Evolutionary conservation across 148 eudicot genomes (phyloP), one percentile per base, ranked within the genome.

Genomic region (Camellia lanceoleosa): DNA sequence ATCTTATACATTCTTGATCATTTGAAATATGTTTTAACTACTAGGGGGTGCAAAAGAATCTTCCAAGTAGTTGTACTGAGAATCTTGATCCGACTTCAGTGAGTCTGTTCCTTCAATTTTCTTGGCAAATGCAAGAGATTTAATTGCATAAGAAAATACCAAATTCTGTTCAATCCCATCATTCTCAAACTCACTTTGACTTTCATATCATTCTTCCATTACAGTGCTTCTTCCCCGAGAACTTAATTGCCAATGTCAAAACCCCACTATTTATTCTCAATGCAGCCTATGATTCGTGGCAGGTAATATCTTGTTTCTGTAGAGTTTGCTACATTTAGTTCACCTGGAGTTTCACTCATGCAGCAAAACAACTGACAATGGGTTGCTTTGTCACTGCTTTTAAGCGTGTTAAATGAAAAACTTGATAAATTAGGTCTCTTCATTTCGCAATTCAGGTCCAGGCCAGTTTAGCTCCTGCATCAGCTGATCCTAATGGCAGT

Each of bases 171-270:
- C 16, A 38, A 20, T 68, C 54, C 16, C 68, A 18, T 38, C 18
- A 47, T 65, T 76, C 13, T 80, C 18, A 15, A 49, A 69, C 74
- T 44, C 44, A 42, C 10, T 51, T 65, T 19, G 23, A 16, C 15
- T 74, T 52, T 56, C 15, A 7, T 54, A 59, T 79, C 5, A 63
- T 41, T 86, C 60, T 74, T 49, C 64, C 59, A 59, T 61, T 77
- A 52, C 91, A 96, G 99, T 96, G 99, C 82, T 94, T 94, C 88
- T 96, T 96, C 89, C 98, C 99, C 75, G 92, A 96, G 86, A 96
- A 94, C 78, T 65, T 94, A 47, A 89, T 96, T 59, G 81, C 89
- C 84, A 80, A 85, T 79, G 74, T 96, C 75, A 92, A 74, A 79
- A 92, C 99, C 38, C 99, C 99, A 16, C 58, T 96, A 30, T 96